Evolutionary conservation across 768 basidiomycete genomes (phyloP).

Genomic region (Termitomyces sp.): DNA sequence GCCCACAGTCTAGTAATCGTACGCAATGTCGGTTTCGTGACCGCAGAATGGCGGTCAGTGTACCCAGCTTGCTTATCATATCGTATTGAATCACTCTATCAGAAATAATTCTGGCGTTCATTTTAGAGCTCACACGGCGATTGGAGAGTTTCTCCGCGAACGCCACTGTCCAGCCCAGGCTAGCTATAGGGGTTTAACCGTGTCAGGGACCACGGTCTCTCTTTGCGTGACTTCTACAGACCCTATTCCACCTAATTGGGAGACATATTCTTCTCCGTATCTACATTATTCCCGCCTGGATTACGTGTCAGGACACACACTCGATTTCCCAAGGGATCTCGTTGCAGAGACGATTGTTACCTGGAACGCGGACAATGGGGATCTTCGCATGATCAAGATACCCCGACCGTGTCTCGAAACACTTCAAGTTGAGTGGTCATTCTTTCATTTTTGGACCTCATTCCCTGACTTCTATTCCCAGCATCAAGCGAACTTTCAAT

Average conservation of each 20-base stretch:
- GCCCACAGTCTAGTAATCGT: neutral
- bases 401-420: neutral
- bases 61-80: neutral
- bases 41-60: too few species aligned
- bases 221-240: neutral
- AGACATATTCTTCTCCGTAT: too few species aligned
- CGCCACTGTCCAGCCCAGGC: slow-evolving; percentile 3
- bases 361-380: slow-evolving; percentile 4
- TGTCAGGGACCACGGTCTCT: neutral
- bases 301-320: neutral
- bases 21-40: neutral
- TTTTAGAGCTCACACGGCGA: slow-evolving; percentile 2
- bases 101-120: neutral
- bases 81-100: neutral
- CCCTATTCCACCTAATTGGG: neutral
- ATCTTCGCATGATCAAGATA: slow-evolving; percentile 4
- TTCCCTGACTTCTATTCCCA: neutral
- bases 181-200: slow-evolving; percentile 1
- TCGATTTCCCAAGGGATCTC: neutral
- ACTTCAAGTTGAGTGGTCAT: neutral
- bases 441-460: too few species aligned
- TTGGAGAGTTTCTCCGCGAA: slow-evolving; percentile 5
- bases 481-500: neutral
- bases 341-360: slow-evolving; percentile 1
- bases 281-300: neutral